Conservation (phyloP, 495 filamentous ascomycete genomes). For the Neurospora sp. region DNA sequence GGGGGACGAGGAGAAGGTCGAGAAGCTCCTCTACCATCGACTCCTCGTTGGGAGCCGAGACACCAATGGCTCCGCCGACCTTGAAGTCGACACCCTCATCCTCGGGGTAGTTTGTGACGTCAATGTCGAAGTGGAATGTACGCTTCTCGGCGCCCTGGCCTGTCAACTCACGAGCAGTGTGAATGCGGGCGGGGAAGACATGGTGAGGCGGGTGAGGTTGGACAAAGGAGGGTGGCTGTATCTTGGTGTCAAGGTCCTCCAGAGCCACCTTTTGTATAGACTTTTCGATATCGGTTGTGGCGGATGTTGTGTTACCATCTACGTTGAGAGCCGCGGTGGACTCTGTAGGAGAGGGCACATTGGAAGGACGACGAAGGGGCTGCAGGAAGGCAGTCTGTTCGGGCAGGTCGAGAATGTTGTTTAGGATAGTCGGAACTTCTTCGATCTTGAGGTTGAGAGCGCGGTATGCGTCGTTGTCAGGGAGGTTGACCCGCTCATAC, state of each 20-base stretch:
- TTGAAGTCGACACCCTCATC: conserved; percentile 87
- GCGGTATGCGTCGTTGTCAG: conserved; percentile 76
- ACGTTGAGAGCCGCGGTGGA: conserved; percentile 22
- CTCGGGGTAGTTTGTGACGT: conserved; percentile 89
- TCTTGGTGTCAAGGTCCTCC: conserved; percentile 34
- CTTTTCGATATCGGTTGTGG: conserved; percentile 11
- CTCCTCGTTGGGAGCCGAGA: conserved; percentile 76
- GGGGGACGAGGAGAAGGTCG: conserved; percentile 66
- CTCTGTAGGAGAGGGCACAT: conserved; percentile 28
- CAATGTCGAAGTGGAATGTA: conserved; percentile 94
- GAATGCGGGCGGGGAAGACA: conserved; percentile 77
- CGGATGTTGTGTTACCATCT: conserved; percentile 1
- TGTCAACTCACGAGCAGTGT: conserved; percentile 76
- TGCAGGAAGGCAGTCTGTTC: conserved; percentile 61
- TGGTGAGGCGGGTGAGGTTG: conserved; percentile 91
- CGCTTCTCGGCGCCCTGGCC: conserved; percentile 88
- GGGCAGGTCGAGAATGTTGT: conserved; percentile 58
- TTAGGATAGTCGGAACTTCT: conserved; percentile 61
- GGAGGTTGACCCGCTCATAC: conserved; percentile 52
- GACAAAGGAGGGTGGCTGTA: conserved; percentile 78
- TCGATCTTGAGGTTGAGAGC: conserved; percentile 68
- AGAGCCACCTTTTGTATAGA: conserved; percentile 22
- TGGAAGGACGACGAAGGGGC: conserved; percentile 29
- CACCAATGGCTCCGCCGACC: conserved; percentile 89
- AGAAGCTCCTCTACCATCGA: conserved; percentile 74